Base-by-base conservation (phyloP, 768 basidiomycete genomes). In the Leccinum aurantiacum region DNA sequence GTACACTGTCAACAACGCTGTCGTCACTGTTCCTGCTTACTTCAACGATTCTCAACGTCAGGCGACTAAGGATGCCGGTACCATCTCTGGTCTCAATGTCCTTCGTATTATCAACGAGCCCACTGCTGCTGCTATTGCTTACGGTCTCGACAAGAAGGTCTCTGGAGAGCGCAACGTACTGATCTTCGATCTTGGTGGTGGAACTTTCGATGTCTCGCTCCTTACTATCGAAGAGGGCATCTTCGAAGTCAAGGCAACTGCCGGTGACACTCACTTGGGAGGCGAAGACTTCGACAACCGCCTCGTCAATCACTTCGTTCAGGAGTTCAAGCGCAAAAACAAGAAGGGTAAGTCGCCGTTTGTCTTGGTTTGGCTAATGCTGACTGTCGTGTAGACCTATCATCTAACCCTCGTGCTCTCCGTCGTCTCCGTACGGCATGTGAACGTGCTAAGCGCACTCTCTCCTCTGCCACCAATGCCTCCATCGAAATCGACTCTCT, bases 41-140 rank as follows among this genome's bases (percentile, higher is more conserved):
- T 98, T 98, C 84, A 98, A 98, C 77, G 95, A 98, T 80, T 95
- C 96, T 25, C 96, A 98, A 74, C 91, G 96, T 73, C 94, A 96
- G 71, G 96, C 96, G 22, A 98, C 96, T 69, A 98, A 97, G 81
- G 96, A 98, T 71, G 95, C 96, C 38, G 96, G 96, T 67, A 86
- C 85, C 61, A 98, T 98, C 69, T 84, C 94, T 19, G 96, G 96
- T 63, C 79, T 98, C 65, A 94, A 96, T 73, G 91, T 98, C 62
- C 91, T 96, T 71, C 94, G 96, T 79, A 97, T 98, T 76, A 96
- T 98, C 81, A 98, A 98, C 80, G 96, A 98, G 77, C 95, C 96
- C 41, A 98, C 96, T 51, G 96, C 96, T 44, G 96, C 96, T 55
- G 95, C 95, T 64, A 98, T 98, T 70, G 95, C 95, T 37, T 98